Evolutionary conservation across 768 basidiomycete genomes (phyloP).

Genomic region (Boletus sensibilis): DNA sequence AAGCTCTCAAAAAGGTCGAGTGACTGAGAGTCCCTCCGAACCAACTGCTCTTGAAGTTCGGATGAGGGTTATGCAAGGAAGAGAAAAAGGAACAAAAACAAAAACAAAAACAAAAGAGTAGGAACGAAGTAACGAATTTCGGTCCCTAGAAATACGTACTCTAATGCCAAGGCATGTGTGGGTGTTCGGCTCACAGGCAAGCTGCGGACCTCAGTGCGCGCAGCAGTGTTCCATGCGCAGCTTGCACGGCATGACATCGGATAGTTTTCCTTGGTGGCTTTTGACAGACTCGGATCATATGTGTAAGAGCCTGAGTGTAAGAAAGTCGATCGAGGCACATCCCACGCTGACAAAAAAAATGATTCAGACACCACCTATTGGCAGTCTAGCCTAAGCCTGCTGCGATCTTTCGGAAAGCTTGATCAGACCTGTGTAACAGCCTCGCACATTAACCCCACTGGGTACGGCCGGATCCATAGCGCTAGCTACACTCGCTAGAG

Average conservation of each 20-base stretch:
- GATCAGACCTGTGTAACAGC: too few species aligned
- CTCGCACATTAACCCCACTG: too few species aligned
- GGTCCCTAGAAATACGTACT: constrained; percentile 4
- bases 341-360: not conserved
- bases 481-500: too few species aligned
- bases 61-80: not conserved
- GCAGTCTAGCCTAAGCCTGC: too few species aligned
- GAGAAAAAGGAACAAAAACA: not conserved
- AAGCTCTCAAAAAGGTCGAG: not conserved
- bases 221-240: not conserved
- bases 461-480: too few species aligned
- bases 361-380: too few species aligned
- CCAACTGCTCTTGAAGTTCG: not conserved
- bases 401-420: too few species aligned
- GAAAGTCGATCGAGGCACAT: too few species aligned
- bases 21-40: not conserved
- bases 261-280: not conserved
- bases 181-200: not conserved
- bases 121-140: not conserved
- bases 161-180: not conserved
- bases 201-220: constrained; percentile 8
- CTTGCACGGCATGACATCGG: not conserved
- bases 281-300: too few species aligned
- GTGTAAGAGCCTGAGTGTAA: too few species aligned
- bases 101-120: not conserved